Base-by-base conservation (phyloP, 2,329 filamentous ascomycete genomes). In the Fusarium sp. region DNA sequence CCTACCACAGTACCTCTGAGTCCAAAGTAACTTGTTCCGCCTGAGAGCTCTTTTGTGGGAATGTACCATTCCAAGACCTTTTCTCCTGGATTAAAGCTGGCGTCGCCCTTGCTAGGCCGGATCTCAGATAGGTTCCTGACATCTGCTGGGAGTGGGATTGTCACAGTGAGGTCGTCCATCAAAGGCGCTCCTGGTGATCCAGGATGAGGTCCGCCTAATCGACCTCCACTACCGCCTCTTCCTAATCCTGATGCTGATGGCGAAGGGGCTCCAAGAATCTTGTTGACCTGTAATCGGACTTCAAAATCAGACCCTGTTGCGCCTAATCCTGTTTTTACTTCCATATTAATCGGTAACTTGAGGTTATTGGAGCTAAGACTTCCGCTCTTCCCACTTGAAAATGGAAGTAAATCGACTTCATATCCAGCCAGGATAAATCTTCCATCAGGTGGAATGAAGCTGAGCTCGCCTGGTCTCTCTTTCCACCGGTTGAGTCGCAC, bases 381-480 rank as follows among this genome's bases (percentile, higher is more conserved):
- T 24, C 88, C 85, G 58, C 86, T 86, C 75, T 89, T 87, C 26
- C 87, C 86, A 73, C 85, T 86, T 22, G 91, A 88, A 55, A 92
- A 89, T 1, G 95, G 95, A 18, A 98, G 86, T 28, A 99, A 84
- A 81, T 99, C 94, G 26, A 97, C 94, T 81, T 98, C 95, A 79
- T 99, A 99, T 28, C 95, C 95, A 36, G 95, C 95, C 24, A 99
- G 87, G 44, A 97, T 93, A 80, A 98, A 99, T 47, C 94, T 90
- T 36, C 96, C 96, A 80, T 99, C 96, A 1, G 96, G 96, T 5
- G 96, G 96, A 18, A 99, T 90, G 78, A 99, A 99, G 79, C 94
- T 97, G n/a, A 99, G 86, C 73, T 97, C 93, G 7, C 96, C 96
- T 0, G 95, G 94, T 61, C 90, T 89, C 76, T 97, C 94, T 76